phyloP scores from a whole-genome alignment of 2,329 filamentous ascomycete genomes.

The Coleophoma crateriformis region DNA sequence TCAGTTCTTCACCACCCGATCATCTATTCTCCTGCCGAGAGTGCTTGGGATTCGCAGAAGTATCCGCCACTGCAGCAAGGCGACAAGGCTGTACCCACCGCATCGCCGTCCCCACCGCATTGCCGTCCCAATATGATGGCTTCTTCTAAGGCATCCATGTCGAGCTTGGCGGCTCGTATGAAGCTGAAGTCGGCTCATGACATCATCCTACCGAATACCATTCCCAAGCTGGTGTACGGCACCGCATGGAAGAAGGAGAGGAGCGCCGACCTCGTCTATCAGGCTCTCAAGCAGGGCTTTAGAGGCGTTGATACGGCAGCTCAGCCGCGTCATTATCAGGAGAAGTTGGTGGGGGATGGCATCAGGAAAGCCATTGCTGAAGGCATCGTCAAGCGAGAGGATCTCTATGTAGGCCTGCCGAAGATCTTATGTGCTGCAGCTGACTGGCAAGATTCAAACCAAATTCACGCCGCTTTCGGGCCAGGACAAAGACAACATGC shows the following conservation, averaged over 20 bases:
- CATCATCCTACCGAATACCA: slow-evolving; percentile 18
- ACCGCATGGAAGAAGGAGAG: slow-evolving; percentile 80
- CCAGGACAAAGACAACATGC: slow-evolving; percentile 55
- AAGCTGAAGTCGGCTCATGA: not conserved
- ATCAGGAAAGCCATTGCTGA: slow-evolving; percentile 55
- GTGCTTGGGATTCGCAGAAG: no score
- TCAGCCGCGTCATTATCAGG: slow-evolving; percentile 73
- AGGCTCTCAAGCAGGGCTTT: slow-evolving; percentile 65
- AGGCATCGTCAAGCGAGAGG: slow-evolving; percentile 49
- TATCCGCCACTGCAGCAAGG: not conserved
- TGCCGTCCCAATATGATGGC: not conserved
- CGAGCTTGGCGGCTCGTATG: not conserved
- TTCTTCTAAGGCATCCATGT: not conserved
- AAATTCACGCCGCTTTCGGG: slow-evolving; percentile 66
- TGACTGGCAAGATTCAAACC: slow-evolving; percentile 60
- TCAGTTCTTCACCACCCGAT: no score
- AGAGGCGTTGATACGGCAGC: slow-evolving; percentile 72
- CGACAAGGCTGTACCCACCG: not conserved
- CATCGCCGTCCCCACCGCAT: no score
- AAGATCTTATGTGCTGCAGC: not conserved
- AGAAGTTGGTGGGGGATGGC: slow-evolving; percentile 63
- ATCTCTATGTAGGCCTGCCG: slow-evolving; percentile 52
- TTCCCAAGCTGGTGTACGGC: slow-evolving; percentile 63
- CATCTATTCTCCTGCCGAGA: no score
- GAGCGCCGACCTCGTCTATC: slow-evolving; percentile 61